Evolutionary conservation across 352 stramenopile species (phyloP).

Genomic region (Halophytophthora batemanensis): DNA sequence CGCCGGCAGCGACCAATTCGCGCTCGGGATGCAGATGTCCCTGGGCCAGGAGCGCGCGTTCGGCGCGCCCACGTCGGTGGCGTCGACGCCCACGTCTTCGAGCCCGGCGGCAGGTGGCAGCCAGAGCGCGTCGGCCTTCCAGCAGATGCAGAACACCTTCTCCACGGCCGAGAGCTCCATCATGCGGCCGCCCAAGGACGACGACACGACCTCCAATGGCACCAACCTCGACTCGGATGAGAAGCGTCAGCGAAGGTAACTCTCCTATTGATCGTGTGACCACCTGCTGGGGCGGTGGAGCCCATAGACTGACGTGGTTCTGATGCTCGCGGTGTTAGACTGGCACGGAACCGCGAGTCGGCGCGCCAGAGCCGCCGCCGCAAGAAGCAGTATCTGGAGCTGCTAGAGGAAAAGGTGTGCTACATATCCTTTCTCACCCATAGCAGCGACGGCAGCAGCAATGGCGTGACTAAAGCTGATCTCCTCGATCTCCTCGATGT

Average conservation of each 20-base stretch:
- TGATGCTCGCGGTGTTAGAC: constrained; percentile 14
- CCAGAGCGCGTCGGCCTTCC: constrained; percentile 30
- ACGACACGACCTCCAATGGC: constrained; percentile 40
- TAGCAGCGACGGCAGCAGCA: not conserved
- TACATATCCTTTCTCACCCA: not conserved
- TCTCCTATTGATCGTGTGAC: too few relatives aligned
- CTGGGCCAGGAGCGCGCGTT: constrained; percentile 33
- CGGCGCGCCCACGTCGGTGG: constrained; percentile 10
- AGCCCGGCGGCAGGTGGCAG: constrained; percentile 1
- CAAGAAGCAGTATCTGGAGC: constrained; percentile 89
- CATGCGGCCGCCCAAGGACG: constrained; percentile 52
- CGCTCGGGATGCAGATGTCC: constrained; percentile 26
- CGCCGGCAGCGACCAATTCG: constrained; percentile 29
- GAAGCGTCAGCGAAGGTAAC: constrained; percentile 68
- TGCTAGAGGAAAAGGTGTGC: constrained; percentile 81
- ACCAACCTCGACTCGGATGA: constrained; percentile 60
- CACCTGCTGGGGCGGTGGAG: not conserved
- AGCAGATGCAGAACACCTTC: constrained; percentile 47
- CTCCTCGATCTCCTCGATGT: not conserved
- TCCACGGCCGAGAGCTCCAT: constrained; percentile 52
- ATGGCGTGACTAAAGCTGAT: too few relatives aligned
- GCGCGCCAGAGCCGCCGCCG: constrained; percentile 83
- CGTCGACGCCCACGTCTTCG: not conserved
- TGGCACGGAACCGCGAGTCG: constrained; percentile 86
- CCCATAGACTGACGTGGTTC: not conserved